These are phyloP conservation scores for Isoetes taiwanensis DNA, from an alignment of 75 land plant species.

Conservation along the genomic window DNA sequence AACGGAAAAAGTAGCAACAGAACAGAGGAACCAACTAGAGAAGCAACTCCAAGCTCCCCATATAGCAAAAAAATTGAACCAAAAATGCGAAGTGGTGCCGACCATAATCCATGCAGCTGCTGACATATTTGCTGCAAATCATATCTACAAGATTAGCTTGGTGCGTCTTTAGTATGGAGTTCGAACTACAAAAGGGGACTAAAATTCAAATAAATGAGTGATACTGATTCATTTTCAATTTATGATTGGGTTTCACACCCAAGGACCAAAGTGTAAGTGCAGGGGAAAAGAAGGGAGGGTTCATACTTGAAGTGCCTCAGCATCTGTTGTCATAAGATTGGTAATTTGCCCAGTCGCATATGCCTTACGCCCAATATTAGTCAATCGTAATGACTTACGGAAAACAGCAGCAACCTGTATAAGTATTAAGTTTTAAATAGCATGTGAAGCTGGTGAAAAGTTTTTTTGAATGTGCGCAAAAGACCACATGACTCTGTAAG, in stretches of 20 bases:
- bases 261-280: neutral
- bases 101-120: conserved; percentile 77
- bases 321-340: conserved; percentile 95
- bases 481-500: no score
- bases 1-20: conserved; percentile 70
- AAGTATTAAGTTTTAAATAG: neutral
- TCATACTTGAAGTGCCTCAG: conserved; percentile 78
- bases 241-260: neutral
- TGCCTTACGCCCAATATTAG: conserved; percentile 53
- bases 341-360: conserved; percentile 89
- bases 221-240: neutral
- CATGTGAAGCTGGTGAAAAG: neutral
- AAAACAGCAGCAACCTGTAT: conserved; percentile 95
- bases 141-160: no score
- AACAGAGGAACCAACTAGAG: conserved; percentile 64
- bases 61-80: conserved; percentile 63
- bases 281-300: no score
- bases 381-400: conserved; percentile 75
- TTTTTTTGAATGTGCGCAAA: no score
- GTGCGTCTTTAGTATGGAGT: no score
- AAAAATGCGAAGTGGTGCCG: conserved; percentile 81
- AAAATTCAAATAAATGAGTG: no score
- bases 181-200: no score
- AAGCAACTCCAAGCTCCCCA: conserved; percentile 64
- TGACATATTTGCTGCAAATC: conserved; percentile 59